Evolutionary conservation across 2,329 filamentous ascomycete genomes (phyloP), one percentile per base, ranked within the genome.

Genomic region (Trichoderma simmonsii): DNA sequence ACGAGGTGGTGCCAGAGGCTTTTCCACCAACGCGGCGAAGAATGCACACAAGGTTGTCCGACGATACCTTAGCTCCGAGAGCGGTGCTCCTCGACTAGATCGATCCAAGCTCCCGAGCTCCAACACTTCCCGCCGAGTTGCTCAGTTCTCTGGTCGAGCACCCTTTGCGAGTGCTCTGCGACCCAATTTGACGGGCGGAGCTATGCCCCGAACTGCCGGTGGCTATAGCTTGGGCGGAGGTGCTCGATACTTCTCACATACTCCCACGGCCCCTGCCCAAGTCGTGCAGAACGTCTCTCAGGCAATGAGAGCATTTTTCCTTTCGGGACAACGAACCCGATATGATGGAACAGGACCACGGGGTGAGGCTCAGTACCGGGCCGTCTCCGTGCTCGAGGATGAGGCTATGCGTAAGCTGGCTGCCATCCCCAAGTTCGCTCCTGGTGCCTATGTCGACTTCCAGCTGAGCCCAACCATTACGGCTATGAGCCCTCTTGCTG

Each of bases 201-300:
- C 93, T 28, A 84, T 98, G 59, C 91, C 93, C 39, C 90, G 95
- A 71, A 93, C 93, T 51, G 93, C 95, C 8, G 94, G 95, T 75
- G 96, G 96, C n/a, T 99, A 99, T 80, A 87, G 87, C 74, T 83
- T 93, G 51, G 83, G 87, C 71, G 93, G 93, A 34, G 90, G 92
- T 75, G 93, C 91, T 28, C 89, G 95, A 75, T 95, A 95, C 84
- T 98, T 98, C 83, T 97, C 94, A 1, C 95, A 98, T 82, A 89
- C 90, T 1, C 94, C 95, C 1, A 92, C 93, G 11, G 89, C 91
- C 8, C 94, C 94, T 51, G 94, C 95, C 1, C 93, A 98, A 80
- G 94, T 98, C 61, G 89, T 98, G 66, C 92, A 96, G 81, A 97
- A 97, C 82, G 95, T 98, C n/a, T 97, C 94, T 14, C 91, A 94